phyloP scores from a whole-genome alignment of 768 basidiomycete species.

The Russula earlei region DNA sequence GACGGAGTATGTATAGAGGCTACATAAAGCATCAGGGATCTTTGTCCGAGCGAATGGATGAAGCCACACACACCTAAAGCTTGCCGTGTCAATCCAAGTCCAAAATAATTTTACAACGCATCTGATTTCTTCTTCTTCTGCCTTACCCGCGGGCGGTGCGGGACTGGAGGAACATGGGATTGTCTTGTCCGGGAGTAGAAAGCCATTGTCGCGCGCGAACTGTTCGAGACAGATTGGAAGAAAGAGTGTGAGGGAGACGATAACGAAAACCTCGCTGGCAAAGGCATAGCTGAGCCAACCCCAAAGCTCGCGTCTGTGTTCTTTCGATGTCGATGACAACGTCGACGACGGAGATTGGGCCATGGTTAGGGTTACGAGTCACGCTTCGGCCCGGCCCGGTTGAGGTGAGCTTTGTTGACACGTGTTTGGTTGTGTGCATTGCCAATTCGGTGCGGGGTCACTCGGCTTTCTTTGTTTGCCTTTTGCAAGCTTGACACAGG shows the following conservation, averaged over 20 bases:
- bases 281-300: slow-evolving; percentile 85
- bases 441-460: neutral
- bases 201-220: slow-evolving; percentile 85
- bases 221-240: slow-evolving; percentile 80
- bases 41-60: neutral
- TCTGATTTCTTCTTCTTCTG: slow-evolving; percentile 32
- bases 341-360: neutral
- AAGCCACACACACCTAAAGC: slow-evolving; percentile 59
- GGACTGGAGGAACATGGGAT: slow-evolving; percentile 38
- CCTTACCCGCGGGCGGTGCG: slow-evolving; percentile 11
- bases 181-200: slow-evolving; percentile 56
- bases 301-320: slow-evolving; percentile 33
- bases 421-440: neutral
- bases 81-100: slow-evolving; percentile 84
- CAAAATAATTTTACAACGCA: slow-evolving; percentile 81
- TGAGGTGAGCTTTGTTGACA: neutral
- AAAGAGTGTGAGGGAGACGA: slow-evolving; percentile 73
- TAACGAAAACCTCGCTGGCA: slow-evolving; percentile 76
- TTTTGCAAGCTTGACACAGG: neutral
- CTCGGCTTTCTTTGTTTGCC: neutral
- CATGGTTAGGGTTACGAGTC: neutral
- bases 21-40: slow-evolving; percentile 26
- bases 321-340: neutral
- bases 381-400: neutral
- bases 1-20: slow-evolving; percentile 80